Evolutionary conservation across 2,329 filamentous ascomycete species (phyloP).

Genomic region (Tolypocladium album): DNA sequence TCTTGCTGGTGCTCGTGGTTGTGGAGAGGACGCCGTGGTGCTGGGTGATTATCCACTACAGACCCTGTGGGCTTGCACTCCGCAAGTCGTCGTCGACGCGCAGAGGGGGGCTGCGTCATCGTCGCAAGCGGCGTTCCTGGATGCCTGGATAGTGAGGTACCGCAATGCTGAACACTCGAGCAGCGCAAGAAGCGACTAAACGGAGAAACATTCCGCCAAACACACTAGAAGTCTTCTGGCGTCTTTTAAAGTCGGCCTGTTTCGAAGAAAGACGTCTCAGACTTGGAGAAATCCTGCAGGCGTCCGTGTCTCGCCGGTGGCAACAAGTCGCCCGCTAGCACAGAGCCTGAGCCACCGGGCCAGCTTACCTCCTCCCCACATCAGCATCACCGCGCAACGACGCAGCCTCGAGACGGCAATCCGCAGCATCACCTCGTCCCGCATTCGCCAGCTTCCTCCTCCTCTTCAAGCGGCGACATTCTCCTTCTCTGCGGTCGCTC

Average conservation of each 20-base stretch:
- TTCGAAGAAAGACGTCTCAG: too few species aligned
- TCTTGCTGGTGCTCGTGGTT: not conserved
- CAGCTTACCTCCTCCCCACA: slow-evolving; percentile 1
- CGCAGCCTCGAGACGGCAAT: slow-evolving; percentile 1
- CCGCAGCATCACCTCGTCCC: not conserved
- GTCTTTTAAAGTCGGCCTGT: too few species aligned
- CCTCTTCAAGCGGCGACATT: too few species aligned
- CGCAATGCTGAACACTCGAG: not conserved
- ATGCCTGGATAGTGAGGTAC: not conserved
- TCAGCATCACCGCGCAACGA: not conserved
- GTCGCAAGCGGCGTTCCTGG: not conserved
- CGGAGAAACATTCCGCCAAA: rapidly evolving
- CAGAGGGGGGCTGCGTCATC: slow-evolving; percentile 2
- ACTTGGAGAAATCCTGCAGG: not conserved
- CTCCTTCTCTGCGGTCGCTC: not conserved
- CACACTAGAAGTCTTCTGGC: too few species aligned
- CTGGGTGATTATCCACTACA: too few species aligned
- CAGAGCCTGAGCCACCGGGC: not conserved
- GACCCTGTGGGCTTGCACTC: not conserved
- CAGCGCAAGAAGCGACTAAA: not conserved
- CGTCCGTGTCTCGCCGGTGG: not conserved
- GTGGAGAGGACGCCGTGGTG: too few species aligned
- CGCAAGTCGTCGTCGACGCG: not conserved
- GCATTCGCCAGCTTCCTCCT: not conserved
- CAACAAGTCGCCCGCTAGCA: not conserved